A percentile compares a stretch with the other conserved stretches of the same genome.
Evolutionary conservation across 2,329 filamentous ascomycete genomes (phyloP).

Genomic region (Blastomyces emzantsi): DNA sequence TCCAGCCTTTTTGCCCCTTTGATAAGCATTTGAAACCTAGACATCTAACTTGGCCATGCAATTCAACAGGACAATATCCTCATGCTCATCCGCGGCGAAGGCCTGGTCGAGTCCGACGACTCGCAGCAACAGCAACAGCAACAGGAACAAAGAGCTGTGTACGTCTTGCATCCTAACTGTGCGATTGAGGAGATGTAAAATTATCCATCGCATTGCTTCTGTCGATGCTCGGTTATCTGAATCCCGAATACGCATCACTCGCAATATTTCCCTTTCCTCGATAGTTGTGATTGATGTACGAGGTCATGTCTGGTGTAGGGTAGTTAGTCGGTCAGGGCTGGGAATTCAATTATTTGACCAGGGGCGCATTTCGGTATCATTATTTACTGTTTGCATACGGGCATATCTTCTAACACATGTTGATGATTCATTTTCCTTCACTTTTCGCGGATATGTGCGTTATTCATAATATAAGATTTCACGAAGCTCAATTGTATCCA

Average conservation of each 20-base stretch:
- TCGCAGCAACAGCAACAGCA: constrained; percentile 43
- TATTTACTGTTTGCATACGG: background rate
- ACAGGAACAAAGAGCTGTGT: constrained; percentile 51
- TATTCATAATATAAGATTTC: background rate
- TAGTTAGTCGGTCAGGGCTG: background rate
- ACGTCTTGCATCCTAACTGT: constrained; percentile 91
- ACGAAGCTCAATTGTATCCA: background rate
- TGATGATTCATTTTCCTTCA: background rate
- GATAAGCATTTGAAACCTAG: background rate
- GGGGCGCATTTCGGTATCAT: background rate
- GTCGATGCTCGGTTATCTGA: background rate
- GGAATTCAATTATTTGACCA: background rate
- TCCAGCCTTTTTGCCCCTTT: background rate
- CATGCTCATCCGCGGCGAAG: constrained; percentile 64
- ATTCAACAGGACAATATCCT: constrained; percentile 48
- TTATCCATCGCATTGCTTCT: constrained; percentile 7
- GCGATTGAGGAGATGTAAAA: constrained; percentile 54
- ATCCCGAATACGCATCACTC: background rate
- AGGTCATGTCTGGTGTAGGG: constrained; percentile 1
- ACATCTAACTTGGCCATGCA: constrained; percentile 3
- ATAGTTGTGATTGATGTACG: constrained; percentile 4
- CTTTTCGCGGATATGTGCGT: background rate
- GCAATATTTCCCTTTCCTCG: background rate
- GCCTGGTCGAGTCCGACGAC: constrained; percentile 71
- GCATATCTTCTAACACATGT: background rate